phyloP scores from a whole-genome alignment of 768 basidiomycete genomes.

The Amylocystis lapponica region DNA sequence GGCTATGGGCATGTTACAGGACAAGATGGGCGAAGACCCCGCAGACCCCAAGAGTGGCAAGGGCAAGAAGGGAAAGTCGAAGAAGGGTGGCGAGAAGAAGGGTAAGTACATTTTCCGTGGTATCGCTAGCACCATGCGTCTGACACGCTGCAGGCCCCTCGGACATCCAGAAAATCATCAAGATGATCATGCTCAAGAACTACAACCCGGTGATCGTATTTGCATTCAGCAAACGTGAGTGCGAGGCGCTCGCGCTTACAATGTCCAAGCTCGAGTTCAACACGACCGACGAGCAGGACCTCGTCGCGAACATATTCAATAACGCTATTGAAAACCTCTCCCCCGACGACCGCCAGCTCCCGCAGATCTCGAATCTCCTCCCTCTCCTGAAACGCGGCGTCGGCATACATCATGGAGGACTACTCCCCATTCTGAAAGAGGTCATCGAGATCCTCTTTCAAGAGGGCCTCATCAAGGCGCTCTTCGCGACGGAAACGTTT shows the following conservation, averaged over 20 bases:
- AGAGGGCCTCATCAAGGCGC: conserved; percentile 94
- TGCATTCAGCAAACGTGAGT: conserved; percentile 97
- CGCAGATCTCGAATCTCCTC: conserved; percentile 89
- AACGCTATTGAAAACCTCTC: conserved; percentile 91
- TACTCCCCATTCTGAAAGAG: conserved; percentile 96
- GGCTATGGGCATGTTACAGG: conserved; percentile 92
- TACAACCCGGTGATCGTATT: conserved; percentile 99
- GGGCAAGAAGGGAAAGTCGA: conserved; percentile 87
- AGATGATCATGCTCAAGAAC: conserved; percentile 97
- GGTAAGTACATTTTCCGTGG: conserved; percentile 38
- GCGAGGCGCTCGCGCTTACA: conserved; percentile 85
- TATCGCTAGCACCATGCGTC: background rate
- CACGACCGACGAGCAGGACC: conserved; percentile 83
- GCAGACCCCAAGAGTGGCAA: conserved; percentile 82
- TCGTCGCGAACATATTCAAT: conserved; percentile 83
- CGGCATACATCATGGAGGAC: conserved; percentile 97
- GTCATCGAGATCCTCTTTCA: conserved; percentile 99
- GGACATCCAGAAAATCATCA: conserved; percentile 96
- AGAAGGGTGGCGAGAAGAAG: conserved; percentile 91
- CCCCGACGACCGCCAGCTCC: conserved; percentile 80
- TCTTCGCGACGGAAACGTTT: conserved; percentile 98
- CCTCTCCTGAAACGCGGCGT: conserved; percentile 93
- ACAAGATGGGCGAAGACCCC: conserved; percentile 83
- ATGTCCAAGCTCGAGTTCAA: conserved; percentile 98
- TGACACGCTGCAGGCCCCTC: conserved; percentile 54